Evolutionary conservation across 1,284 basidiomycete species (phyloP), one percentile per base, ranked within the genome.

Genomic region (Ceratobasidium sp.): DNA sequence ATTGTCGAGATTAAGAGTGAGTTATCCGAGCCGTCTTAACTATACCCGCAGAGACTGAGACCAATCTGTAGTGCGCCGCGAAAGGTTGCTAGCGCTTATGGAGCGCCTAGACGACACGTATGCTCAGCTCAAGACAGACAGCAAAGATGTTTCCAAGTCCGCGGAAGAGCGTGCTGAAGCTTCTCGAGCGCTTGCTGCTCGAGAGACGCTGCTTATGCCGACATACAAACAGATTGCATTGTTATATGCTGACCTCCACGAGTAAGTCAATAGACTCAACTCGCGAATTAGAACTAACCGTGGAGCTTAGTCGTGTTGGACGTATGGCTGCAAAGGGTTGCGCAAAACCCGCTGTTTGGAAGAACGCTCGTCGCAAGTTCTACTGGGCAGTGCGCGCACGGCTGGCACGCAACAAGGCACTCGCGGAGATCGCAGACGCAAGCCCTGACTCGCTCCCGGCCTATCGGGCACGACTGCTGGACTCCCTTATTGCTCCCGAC

Each of bases 321-420:
- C 94, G 97, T 76, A 98, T 99, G 97, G 94, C 98, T 84, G 96
- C 96, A 34, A 98, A 98, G 84, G 96, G 95, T 22, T 98, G 92
- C 81, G 96, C 92, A 56, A 92, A 88, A 80, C 87, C 89, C 39
- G 89, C 88, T 75, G 88, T 90, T 74, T 98, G 96, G 96, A 92
- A 92, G 81, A 88, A 95, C 77, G 90, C 96, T 61, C 91, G 97
- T 77, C 88, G 94, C 77, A 89, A 92, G 82, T 98, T 99, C 88
- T 99, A 98, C 86, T 97, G 95, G 95, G 91, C 94, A 72, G 87
- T 96, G 62, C 92, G 96, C 61, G 90, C 91, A 22, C 90, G 91
- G 71, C 83, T 93, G 37, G 91, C 92, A 27, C 88, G 87, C 63
- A 90, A 90, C 1, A 82, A 84, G 59, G 89, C 89, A 14, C 84